phyloP scores from a whole-genome alignment of 805 yeast species.

The Saturnispora diversa region DNA sequence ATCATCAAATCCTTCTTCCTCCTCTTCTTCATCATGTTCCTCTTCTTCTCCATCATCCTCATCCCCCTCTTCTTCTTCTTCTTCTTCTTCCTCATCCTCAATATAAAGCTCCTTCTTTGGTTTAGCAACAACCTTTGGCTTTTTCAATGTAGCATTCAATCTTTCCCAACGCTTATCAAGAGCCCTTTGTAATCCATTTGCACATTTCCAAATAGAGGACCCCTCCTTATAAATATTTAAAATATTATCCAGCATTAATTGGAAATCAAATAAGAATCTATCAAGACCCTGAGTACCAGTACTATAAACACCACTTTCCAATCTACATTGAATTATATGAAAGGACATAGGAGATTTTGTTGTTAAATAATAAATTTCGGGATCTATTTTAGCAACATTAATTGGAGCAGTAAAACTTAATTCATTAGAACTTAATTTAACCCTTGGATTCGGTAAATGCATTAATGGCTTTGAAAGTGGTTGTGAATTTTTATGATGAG shows the following conservation, averaged over 20 bases:
- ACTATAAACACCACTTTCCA: conserved; percentile 45
- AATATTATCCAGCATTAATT: conserved; percentile 70
- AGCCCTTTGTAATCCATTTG: conserved; percentile 48
- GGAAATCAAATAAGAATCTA: conserved; percentile 50
- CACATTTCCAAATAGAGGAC: conserved; percentile 64
- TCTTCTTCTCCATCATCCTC: conserved; percentile 10
- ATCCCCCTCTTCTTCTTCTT: conserved; percentile 6
- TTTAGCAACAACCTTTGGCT: conserved; percentile 1
- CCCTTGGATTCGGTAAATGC: conserved; percentile 57
- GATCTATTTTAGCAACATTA: conserved; percentile 44
- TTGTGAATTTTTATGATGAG: conserved; percentile 18
- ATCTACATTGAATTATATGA: conserved; percentile 43
- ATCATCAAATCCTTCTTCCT: conserved; percentile 6
- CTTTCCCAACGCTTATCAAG: conserved; percentile 37
- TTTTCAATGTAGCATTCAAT: conserved; percentile 24
- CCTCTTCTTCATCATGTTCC: conserved; percentile 11
- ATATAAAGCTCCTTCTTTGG: background rate
- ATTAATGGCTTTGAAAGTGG: conserved; percentile 44
- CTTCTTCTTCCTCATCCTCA: conserved; percentile 12
- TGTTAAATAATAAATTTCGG: conserved; percentile 62
- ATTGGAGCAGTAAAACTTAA: conserved; percentile 3
- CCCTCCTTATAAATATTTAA: conserved; percentile 66
- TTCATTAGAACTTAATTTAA: background rate
- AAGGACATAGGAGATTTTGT: conserved; percentile 72
- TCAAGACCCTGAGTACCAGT: conserved; percentile 43